Base-by-base conservation (phyloP, 2,329 filamentous ascomycete genomes). In the Orbilia javanica region DNA sequence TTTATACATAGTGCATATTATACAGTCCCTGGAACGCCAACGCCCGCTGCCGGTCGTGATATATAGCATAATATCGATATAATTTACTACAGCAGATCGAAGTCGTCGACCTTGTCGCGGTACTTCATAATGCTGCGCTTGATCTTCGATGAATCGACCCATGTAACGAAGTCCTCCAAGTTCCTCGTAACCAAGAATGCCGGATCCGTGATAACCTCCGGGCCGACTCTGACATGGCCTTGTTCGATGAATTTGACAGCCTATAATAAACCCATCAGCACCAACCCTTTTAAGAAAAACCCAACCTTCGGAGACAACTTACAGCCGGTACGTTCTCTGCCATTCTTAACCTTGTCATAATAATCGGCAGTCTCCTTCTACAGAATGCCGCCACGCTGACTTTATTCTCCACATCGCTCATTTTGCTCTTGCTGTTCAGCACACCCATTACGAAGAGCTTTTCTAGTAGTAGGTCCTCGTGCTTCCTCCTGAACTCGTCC, bases 391-490 rank as follows among this genome's bases (percentile, higher is more conserved):
- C 92, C 29, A 99, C 96, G 0, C 94, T 97, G 36, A 95, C 90
- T 82, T 92, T 91, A 82, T 93, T 89, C 86, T 98, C 96, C 4
- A 98, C 93, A 74, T 92, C 91, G 18, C 91, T 92, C 68, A 94
- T 90, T 84, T 93, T 93, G 6, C 92, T 92, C 6, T 90, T 89
- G 31, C 89, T 88, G 48, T 90, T 88, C 29, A 98, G 86, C 64
- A 99, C 88, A 3, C 95, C 96, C 90, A 98, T 96, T 82, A 95
- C 91, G 85, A 94, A 92, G 64, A 99, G 88, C 86, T 99, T 99
- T 84, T 95, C 91, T 39, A 99, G 89, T 60, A 99, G 87, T 65
- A 96, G 88, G 67, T 92, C 89, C 85, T 99, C 96, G 84, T 96
- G 91, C 84, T 96, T 94, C 80, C 89, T 88, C 71, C 96, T 91